Evolutionary conservation across 495 filamentous ascomycete species (phyloP).

Genomic region (Margaritispora aquatica): DNA sequence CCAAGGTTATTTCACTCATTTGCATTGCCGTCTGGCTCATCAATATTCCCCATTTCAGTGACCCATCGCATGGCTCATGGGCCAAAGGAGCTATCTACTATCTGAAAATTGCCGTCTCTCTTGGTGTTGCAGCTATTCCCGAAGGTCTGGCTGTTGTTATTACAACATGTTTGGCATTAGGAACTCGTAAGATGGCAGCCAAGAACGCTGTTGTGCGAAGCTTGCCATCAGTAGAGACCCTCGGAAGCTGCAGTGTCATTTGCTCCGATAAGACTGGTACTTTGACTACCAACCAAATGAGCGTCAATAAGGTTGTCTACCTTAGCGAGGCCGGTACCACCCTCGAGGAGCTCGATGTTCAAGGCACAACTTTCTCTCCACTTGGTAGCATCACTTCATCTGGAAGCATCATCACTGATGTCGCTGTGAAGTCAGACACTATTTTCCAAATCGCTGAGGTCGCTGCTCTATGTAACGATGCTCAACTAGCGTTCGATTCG

Average conservation of each 20-base stretch:
- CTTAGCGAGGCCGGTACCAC: slow-evolving; percentile 64
- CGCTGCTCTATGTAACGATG: slow-evolving; percentile 84
- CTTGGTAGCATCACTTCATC: slow-evolving; percentile 61
- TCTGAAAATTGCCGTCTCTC: slow-evolving; percentile 97
- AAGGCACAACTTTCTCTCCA: slow-evolving; percentile 91
- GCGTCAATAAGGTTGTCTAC: slow-evolving; percentile 87
- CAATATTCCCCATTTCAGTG: slow-evolving; percentile 95
- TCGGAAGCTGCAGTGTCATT: slow-evolving; percentile 98
- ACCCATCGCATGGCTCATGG: slow-evolving; percentile 89
- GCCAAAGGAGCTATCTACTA: slow-evolving; percentile 99
- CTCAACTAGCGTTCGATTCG: slow-evolving; percentile 74
- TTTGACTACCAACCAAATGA: slow-evolving; percentile 99
- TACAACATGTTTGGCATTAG: slow-evolving; percentile 91
- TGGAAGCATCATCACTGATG: slow-evolving; percentile 62
- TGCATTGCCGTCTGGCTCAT: slow-evolving; percentile 97
- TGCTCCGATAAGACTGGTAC: slow-evolving; percentile 99
- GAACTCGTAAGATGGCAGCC: slow-evolving; percentile 95
- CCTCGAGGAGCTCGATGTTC: slow-evolving; percentile 82
- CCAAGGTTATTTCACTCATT: slow-evolving; percentile 97
- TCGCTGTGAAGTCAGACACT: slow-evolving; percentile 70
- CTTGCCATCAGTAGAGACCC: slow-evolving; percentile 92
- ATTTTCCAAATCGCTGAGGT: slow-evolving; percentile 79
- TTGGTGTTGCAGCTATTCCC: slow-evolving; percentile 96
- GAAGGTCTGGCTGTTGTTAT: slow-evolving; percentile 97
- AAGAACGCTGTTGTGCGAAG: slow-evolving; percentile 97